A percentile compares a stretch with the other conserved stretches of the same genome.
These are phyloP conservation scores for Sugiyamaella castrensis DNA, from an alignment of 1,139 yeast species.

Conservation along the genomic window DNA sequence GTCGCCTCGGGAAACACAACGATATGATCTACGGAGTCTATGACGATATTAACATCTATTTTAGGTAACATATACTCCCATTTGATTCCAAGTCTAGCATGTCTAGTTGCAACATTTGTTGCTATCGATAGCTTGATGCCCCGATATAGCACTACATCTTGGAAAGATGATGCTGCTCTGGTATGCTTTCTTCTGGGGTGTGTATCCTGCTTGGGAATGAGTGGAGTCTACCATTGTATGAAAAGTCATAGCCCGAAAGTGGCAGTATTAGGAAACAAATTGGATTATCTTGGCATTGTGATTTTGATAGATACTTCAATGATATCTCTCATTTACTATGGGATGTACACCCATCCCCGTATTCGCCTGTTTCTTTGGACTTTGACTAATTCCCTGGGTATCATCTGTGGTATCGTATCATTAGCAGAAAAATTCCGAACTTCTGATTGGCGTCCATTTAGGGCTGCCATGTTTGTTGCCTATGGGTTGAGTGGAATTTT, in stretches of 20 bases:
- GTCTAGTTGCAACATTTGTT: constrained; percentile 29
- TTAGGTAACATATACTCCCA: constrained; percentile 71
- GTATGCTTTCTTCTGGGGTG: constrained; percentile 51
- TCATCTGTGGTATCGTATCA: constrained; percentile 61
- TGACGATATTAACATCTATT: neutral
- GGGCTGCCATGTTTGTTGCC: constrained; percentile 74
- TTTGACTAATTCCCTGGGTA: constrained; percentile 55
- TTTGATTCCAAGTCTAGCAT: constrained; percentile 58
- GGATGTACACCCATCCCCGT: constrained; percentile 38
- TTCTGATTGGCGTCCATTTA: constrained; percentile 66
- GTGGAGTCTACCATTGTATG: constrained; percentile 73
- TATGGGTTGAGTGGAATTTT: constrained; percentile 79
- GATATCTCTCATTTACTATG: constrained; percentile 66
- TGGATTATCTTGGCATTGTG: constrained; percentile 86
- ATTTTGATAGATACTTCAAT: constrained; percentile 72
- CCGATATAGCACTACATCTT: constrained; percentile 45
- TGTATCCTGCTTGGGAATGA: constrained; percentile 60
- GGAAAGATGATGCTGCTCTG: constrained; percentile 45
- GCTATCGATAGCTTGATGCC: constrained; percentile 31
- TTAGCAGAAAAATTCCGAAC: constrained; percentile 63
- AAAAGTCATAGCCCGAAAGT: constrained; percentile 70
- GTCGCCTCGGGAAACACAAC: too few relatives aligned
- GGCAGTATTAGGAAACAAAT: constrained; percentile 65
- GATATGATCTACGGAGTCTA: neutral
- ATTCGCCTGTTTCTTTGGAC: constrained; percentile 46